phyloP scores from a whole-genome alignment of 495 filamentous ascomycete species.

The Geopyxis carbonaria region DNA sequence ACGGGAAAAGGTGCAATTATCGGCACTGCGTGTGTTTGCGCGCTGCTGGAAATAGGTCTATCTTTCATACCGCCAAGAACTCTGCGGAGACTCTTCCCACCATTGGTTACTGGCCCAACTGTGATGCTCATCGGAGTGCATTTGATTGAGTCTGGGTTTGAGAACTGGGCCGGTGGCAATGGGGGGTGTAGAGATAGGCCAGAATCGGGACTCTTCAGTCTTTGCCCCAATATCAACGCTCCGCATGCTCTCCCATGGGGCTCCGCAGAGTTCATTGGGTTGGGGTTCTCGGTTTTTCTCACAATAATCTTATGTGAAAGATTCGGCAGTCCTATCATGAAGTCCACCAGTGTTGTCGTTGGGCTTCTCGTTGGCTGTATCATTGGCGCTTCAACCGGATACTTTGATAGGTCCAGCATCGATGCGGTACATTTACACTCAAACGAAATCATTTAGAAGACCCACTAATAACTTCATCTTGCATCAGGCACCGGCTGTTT shows the following conservation, averaged over 20 bases:
- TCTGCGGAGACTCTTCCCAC: slow-evolving; percentile 68
- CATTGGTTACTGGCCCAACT: slow-evolving; percentile 72
- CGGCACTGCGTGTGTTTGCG: slow-evolving; percentile 54
- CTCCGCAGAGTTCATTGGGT: slow-evolving; percentile 62
- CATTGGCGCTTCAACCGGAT: slow-evolving; percentile 66
- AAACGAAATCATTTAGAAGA: neutral
- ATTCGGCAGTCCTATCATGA: slow-evolving; percentile 58
- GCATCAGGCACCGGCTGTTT: slow-evolving; percentile 44
- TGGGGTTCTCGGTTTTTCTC: slow-evolving; percentile 81
- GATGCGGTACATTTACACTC: slow-evolving; percentile 27
- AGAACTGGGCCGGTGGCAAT: slow-evolving; percentile 70
- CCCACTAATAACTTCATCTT: slow-evolving; percentile 2
- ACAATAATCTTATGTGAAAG: slow-evolving; percentile 74
- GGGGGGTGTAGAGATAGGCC: slow-evolving; percentile 43
- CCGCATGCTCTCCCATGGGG: slow-evolving; percentile 81
- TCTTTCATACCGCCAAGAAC: slow-evolving; percentile 54
- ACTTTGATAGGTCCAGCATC: slow-evolving; percentile 59
- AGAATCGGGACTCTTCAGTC: slow-evolving; percentile 35
- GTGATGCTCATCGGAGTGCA: slow-evolving; percentile 62
- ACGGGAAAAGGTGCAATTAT: slow-evolving; percentile 14
- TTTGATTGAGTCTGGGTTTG: slow-evolving; percentile 59
- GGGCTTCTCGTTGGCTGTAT: slow-evolving; percentile 77
- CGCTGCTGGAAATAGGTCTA: slow-evolving; percentile 55
- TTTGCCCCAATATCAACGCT: slow-evolving; percentile 55
- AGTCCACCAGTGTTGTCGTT: slow-evolving; percentile 57